Evolutionary conservation across 2,329 filamentous ascomycete genomes (phyloP), one percentile per base, ranked within the genome.

Genomic region (Tolypocladium tundrense): DNA sequence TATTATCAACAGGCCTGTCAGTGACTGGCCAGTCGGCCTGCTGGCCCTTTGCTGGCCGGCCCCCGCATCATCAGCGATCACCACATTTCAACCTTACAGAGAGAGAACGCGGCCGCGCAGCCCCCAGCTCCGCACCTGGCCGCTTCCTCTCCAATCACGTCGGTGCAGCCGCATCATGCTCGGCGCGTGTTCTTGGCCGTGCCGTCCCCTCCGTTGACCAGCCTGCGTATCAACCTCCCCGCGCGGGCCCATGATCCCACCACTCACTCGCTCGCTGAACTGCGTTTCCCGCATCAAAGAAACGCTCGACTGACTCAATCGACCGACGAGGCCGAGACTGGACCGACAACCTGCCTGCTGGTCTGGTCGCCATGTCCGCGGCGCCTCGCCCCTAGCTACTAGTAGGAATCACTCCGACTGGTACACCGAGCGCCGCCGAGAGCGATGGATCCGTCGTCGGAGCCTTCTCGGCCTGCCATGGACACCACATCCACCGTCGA

Each of bases 391-490:
- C 48, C 57, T 62, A 37, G 57, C 31, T 10, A n/a, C 48, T 53
- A 53, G 51, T 27, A 40, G 24, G 16, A 51, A 58, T 35, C 43
- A 51, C 51, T 56, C 58, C 60, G 55, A 61, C 50, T 56, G 40
- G 53, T 57, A 56, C 51, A 54, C 60, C 57, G 54, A 59, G 51
- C 55, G 52, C 45, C 8, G 31, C 48, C 31, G 48, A n/a, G 48
- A 35, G 48, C 62, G 55, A 69, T 67, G 65, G 68, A 67, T 61
- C 65, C 65, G 59, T 66, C 65, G 42, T 67, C 69, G 70, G 69
- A 64, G 62, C 59, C 66, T 70, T 62, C 67, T 72, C 68, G 69
- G 67, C 64, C 69, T 60, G 61, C 66, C 57, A 42, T 53, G 43
- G 56, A 54, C 35, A 45, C 53, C 19, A 53, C 56, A 35, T 45